Conservation (phyloP, 768 basidiomycete species). For the Podaxis mareebaensis region DNA sequence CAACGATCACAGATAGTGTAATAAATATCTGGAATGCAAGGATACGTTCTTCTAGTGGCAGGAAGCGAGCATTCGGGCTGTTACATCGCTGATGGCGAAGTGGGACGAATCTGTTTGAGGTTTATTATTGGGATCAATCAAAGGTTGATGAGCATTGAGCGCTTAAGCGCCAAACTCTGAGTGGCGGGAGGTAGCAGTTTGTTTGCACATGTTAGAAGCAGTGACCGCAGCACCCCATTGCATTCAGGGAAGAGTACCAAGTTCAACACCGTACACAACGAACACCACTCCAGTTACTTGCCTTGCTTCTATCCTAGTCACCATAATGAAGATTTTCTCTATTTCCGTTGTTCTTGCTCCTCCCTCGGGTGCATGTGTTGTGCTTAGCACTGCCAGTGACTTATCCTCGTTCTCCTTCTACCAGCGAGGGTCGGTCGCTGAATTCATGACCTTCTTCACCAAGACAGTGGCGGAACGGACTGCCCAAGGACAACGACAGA, state of each 20-base stretch:
- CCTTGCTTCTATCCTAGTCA: constrained; percentile 1
- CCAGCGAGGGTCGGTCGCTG: constrained; percentile 81
- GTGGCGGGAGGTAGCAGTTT: neutral
- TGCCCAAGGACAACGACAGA: constrained; percentile 84
- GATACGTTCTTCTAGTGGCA: neutral
- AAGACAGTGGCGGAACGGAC: constrained; percentile 93
- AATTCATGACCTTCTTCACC: constrained; percentile 93
- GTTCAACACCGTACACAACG: neutral
- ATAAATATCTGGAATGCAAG: neutral
- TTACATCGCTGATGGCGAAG: neutral
- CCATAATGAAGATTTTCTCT: constrained; percentile 82
- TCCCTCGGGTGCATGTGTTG: constrained; percentile 57
- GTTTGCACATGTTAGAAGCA: constrained; percentile 9
- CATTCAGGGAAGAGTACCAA: neutral
- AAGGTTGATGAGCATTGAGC: neutral
- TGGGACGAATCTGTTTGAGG: neutral
- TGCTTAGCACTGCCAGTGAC: constrained; percentile 73
- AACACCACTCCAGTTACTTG: neutral
- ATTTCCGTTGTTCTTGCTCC: constrained; percentile 75
- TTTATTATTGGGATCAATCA: neutral
- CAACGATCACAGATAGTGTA: neutral
- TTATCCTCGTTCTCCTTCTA: constrained; percentile 94
- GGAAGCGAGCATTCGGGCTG: too few relatives aligned
- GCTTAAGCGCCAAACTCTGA: neutral
- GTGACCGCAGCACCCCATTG: neutral